Conservation (phyloP, 2,329 filamentous ascomycete species). For the Epichloe festucae region DNA sequence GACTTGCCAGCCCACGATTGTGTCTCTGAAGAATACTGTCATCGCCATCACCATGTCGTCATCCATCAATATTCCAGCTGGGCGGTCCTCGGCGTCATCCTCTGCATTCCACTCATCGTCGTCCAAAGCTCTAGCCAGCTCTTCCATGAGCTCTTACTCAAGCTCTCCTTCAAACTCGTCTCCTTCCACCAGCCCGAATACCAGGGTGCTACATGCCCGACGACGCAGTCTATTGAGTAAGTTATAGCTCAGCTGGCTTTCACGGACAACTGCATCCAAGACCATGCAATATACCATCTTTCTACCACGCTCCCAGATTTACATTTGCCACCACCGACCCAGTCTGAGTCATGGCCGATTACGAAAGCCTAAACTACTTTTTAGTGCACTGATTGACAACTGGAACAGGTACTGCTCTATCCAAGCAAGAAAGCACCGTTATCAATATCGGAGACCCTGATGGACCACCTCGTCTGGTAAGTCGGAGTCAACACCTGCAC, state of each 20-base stretch:
- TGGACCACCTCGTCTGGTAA: slow-evolving; percentile 57
- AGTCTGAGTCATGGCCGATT: background rate
- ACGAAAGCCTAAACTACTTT: background rate
- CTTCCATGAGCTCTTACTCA: slow-evolving; percentile 28
- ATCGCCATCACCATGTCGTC: slow-evolving; percentile 41
- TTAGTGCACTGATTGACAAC: slow-evolving; percentile 7
- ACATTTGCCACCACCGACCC: background rate
- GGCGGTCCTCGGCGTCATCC: slow-evolving; percentile 20
- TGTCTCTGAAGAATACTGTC: background rate
- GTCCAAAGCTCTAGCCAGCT: slow-evolving; percentile 34
- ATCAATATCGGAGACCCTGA: slow-evolving; percentile 67
- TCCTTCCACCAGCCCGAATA: slow-evolving; percentile 41
- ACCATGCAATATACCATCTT: background rate
- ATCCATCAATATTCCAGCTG: slow-evolving; percentile 54
- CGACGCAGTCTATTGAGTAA: slow-evolving; percentile 51
- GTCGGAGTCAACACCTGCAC: slow-evolving; percentile 13
- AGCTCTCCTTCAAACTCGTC: slow-evolving; percentile 38
- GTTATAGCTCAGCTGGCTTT: slow-evolving; percentile 5
- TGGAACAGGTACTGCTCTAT: slow-evolving; percentile 52
- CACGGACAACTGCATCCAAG: slow-evolving; percentile 3
- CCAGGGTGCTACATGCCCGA: slow-evolving; percentile 37
- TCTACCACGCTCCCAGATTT: background rate
- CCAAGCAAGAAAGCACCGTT: slow-evolving; percentile 65
- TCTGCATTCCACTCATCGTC: slow-evolving; percentile 25
- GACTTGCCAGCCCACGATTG: background rate